phyloP scores from a whole-genome alignment of 768 basidiomycete genomes.

The Cubamyces sp. region DNA sequence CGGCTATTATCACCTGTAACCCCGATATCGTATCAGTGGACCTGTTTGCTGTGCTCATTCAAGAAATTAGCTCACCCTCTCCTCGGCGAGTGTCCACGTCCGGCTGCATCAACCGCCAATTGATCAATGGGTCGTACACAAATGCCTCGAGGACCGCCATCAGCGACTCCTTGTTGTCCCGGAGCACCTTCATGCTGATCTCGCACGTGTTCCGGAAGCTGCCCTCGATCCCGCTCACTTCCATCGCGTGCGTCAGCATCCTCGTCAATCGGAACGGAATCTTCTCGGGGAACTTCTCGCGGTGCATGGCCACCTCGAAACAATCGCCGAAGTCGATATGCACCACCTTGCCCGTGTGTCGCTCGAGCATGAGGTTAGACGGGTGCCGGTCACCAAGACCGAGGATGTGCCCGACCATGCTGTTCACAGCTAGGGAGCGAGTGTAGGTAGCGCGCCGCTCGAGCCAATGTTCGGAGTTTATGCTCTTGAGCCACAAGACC shows the following conservation, averaged over 20 bases:
- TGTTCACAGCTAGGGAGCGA: conserved; percentile 92
- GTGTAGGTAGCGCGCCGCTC: conserved; percentile 96
- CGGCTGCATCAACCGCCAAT: conserved; percentile 91
- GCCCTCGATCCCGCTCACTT: conserved; percentile 98
- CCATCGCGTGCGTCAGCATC: conserved; percentile 99
- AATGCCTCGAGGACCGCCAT: conserved; percentile 99
- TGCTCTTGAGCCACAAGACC: conserved; percentile 94
- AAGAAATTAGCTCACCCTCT: conserved; percentile 52
- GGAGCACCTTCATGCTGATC: conserved; percentile 95
- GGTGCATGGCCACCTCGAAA: conserved; percentile 97
- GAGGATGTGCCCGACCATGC: conserved; percentile 98
- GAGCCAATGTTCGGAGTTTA: conserved; percentile 96
- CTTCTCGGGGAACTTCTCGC: conserved; percentile 98
- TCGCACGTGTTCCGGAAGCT: conserved; percentile 96
- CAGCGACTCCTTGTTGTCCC: conserved; percentile 97
- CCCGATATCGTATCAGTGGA: neutral
- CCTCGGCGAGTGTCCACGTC: conserved; percentile 73
- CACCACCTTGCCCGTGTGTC: conserved; percentile 91
- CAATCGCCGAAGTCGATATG: conserved; percentile 99
- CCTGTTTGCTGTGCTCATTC: neutral
- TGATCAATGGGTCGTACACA: conserved; percentile 97
- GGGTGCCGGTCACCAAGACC: conserved; percentile 98
- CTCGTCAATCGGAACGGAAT: conserved; percentile 97
- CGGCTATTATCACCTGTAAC: conserved; percentile 18
- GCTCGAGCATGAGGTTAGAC: conserved; percentile 90